These are phyloP conservation scores for Talaromyces albobiverticillius DNA, from an alignment of 2,329 filamentous ascomycete genomes.

Conservation along the genomic window DNA sequence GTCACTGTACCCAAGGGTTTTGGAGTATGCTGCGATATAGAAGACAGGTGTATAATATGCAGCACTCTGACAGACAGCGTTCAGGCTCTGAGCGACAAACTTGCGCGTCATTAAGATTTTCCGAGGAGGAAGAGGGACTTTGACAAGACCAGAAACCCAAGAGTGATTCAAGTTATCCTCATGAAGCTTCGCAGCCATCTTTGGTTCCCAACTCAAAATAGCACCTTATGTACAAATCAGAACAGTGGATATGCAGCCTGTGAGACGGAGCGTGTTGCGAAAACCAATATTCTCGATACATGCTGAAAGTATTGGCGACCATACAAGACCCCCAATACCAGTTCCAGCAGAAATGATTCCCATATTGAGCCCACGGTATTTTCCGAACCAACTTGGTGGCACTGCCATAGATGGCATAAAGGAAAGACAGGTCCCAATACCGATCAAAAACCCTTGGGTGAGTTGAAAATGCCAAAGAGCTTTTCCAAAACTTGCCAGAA, in stretches of 20 bases:
- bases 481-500: conserved; percentile 34
- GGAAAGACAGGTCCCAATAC: conserved; percentile 36
- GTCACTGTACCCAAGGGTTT: conserved; percentile 36
- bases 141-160: no score
- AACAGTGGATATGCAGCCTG: no score
- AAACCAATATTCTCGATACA: conserved; percentile 35
- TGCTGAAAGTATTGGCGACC: conserved; percentile 32
- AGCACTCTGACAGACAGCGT: conserved; percentile 37
- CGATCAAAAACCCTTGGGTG: conserved; percentile 38
- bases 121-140: no score
- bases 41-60: conserved; percentile 41
- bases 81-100: conserved; percentile 37
- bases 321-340: conserved; percentile 40
- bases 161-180: no score
- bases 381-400: conserved; percentile 38
- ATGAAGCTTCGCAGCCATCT: no score
- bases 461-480: conserved; percentile 33
- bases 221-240: no score
- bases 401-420: conserved; percentile 40
- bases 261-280: conserved; percentile 37
- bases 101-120: no score
- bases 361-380: conserved; percentile 37
- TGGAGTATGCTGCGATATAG: conserved; percentile 40
- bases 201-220: no score
- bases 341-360: conserved; percentile 39